Conservation (phyloP, 306 rosid genomes). For the Abrus pulchellus region DNA sequence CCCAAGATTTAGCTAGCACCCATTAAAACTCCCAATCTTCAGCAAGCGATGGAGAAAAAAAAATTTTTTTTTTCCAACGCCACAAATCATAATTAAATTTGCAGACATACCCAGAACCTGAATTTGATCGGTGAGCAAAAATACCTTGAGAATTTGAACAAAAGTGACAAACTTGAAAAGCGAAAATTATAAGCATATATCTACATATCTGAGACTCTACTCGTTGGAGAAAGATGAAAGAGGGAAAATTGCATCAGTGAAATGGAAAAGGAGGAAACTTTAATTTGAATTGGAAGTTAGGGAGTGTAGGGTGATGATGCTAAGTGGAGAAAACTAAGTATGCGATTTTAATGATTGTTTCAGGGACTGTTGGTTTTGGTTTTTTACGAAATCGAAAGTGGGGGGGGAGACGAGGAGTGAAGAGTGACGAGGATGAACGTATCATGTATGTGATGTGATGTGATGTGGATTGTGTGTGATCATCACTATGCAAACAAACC, state of each 20-base stretch:
- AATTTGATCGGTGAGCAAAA: conserved; percentile 41
- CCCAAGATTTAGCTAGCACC: conserved; percentile 37
- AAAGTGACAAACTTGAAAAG: conserved; percentile 47
- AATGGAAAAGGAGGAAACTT: conserved; percentile 29
- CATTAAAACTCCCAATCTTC: conserved; percentile 40
- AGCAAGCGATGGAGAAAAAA: conserved; percentile 28
- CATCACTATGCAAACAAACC: conserved; percentile 14
- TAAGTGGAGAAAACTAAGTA: conserved; percentile 18
- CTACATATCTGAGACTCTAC: conserved; percentile 23
- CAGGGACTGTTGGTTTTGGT: conserved; percentile 33
- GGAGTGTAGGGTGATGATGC: not conserved
- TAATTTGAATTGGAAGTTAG: conserved; percentile 34
- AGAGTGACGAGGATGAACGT: conserved; percentile 29
- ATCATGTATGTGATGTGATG: conserved; percentile 36
- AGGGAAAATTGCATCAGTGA: conserved; percentile 31
- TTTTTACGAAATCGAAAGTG: conserved; percentile 32
- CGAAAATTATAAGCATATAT: conserved; percentile 35
- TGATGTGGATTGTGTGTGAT: conserved; percentile 22
- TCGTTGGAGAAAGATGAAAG: conserved; percentile 55
- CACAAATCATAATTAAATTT: conserved; percentile 39
- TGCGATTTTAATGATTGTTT: conserved; percentile 42
- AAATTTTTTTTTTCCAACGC: not conserved
- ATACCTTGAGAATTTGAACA: conserved; percentile 51
- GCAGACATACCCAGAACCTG: conserved; percentile 34
- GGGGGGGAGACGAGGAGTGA: not conserved